A percentile compares a stretch with the other conserved stretches of the same genome.
Evolutionary conservation across 2,329 filamentous ascomycete genomes (phyloP).

Genomic region (Onygenales sp.): DNA sequence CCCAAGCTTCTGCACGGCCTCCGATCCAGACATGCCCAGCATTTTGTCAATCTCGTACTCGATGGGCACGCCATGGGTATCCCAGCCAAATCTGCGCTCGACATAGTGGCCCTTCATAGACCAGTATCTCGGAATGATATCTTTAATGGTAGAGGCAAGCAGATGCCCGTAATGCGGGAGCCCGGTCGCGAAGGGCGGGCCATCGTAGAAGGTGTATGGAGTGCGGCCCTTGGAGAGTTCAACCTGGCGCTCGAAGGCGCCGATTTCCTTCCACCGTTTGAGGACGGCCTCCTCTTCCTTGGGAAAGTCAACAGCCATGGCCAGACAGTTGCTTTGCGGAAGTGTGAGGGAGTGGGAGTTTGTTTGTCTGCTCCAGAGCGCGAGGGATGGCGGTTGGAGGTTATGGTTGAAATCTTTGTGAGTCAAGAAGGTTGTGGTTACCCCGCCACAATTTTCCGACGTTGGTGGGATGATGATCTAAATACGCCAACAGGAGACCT

Average conservation of each 20-base stretch:
- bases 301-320: slow-evolving; percentile 85
- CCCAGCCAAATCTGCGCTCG: slow-evolving; percentile 89
- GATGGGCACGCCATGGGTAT: slow-evolving; percentile 87
- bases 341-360: neutral
- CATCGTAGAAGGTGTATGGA: slow-evolving; percentile 92
- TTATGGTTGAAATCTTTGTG: slow-evolving; percentile 6
- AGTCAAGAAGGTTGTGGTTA: slow-evolving; percentile 3
- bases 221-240: slow-evolving; percentile 74
- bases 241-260: slow-evolving; percentile 81
- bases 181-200: slow-evolving; percentile 67
- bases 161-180: slow-evolving; percentile 66
- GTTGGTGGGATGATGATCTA: neutral
- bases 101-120: slow-evolving; percentile 94
- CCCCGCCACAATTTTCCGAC: slow-evolving; percentile 4
- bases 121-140: slow-evolving; percentile 94
- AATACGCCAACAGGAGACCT: no score
- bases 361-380: neutral
- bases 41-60: slow-evolving; percentile 98
- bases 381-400: slow-evolving; percentile 6
- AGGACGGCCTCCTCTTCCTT: slow-evolving; percentile 82
- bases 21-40: slow-evolving; percentile 75
- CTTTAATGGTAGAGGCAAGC: slow-evolving; percentile 89
- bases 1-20: slow-evolving; percentile 77
- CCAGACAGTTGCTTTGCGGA: slow-evolving; percentile 18
- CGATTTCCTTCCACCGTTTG: slow-evolving; percentile 79